phyloP scores from a whole-genome alignment of 2,329 filamentous ascomycete species.

The Penicillium sp. region DNA sequence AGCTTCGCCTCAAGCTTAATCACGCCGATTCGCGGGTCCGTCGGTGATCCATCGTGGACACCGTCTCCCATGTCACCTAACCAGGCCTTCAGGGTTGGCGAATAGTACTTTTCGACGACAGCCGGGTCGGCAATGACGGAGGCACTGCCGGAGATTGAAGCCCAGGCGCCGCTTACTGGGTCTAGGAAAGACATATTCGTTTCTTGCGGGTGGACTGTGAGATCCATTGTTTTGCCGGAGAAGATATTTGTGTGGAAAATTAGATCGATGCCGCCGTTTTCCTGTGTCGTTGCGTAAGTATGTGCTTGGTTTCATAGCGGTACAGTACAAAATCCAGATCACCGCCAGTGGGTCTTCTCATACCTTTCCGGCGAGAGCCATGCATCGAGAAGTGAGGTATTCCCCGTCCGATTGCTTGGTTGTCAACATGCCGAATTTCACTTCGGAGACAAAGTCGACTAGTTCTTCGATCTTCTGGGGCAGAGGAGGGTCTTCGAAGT shows the following conservation, averaged over 20 bases:
- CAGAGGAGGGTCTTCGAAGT: conserved; percentile 70
- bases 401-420: conserved; percentile 67
- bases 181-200: conserved; percentile 81
- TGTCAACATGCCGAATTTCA: conserved; percentile 90
- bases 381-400: conserved; percentile 77
- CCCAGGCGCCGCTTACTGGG: conserved; percentile 75
- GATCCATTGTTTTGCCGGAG: conserved; percentile 83
- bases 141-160: conserved; percentile 77
- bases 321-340: background rate
- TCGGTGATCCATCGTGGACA: conserved; percentile 77
- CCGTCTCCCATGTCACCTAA: conserved; percentile 84
- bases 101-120: conserved; percentile 76
- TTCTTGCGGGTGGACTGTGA: conserved; percentile 71
- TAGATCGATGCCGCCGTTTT: conserved; percentile 76
- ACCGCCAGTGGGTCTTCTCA: no score
- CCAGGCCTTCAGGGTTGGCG: conserved; percentile 76
- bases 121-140: conserved; percentile 70
- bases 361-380: conserved; percentile 82
- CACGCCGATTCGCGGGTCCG: conserved; percentile 80
- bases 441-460: conserved; percentile 68
- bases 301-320: background rate
- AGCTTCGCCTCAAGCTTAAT: conserved; percentile 76
- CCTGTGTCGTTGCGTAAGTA: conserved; percentile 55
- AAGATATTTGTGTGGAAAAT: conserved; percentile 93
- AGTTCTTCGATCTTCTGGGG: conserved; percentile 79